Percentiles rank a stretch among this genome's conserved stretches.
phyloP scores from a whole-genome alignment of 1,284 basidiomycete genomes.

The Apiotrichum mycotoxinovorans region DNA sequence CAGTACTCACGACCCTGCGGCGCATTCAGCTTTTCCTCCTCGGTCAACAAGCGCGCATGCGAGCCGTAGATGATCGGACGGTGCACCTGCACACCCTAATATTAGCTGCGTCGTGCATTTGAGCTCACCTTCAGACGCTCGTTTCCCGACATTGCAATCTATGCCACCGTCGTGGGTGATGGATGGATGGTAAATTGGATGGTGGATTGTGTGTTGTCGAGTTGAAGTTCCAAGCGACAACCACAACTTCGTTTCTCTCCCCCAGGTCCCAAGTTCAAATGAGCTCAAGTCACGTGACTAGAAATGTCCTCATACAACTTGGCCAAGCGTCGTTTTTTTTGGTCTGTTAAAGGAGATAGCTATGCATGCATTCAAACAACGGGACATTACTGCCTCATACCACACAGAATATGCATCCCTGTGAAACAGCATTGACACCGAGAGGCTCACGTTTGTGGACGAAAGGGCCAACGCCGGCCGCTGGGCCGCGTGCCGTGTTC shows the following conservation, averaged over 20 bases:
- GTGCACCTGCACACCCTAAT: conserved; percentile 79
- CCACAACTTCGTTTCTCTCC: too few relatives aligned
- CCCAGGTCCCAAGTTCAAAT: background rate
- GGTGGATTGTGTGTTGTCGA: background rate
- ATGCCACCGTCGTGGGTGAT: background rate
- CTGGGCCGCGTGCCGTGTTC: background rate
- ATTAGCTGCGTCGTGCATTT: background rate
- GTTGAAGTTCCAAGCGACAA: conserved; percentile 4
- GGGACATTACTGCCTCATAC: too few relatives aligned
- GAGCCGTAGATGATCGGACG: conserved; percentile 95
- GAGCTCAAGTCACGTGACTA: background rate
- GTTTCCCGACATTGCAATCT: conserved; percentile 24
- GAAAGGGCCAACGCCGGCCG: background rate
- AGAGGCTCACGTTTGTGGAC: background rate
- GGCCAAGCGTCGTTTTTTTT: too few relatives aligned
- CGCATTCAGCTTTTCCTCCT: conserved; percentile 58
- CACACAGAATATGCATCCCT: too few relatives aligned
- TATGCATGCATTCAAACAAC: too few relatives aligned
- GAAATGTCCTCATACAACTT: too few relatives aligned
- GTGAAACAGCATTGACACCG: too few relatives aligned
- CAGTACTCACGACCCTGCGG: conserved; percentile 40
- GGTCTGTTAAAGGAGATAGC: too few relatives aligned
- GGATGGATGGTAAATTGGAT: background rate
- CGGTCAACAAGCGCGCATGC: conserved; percentile 76
- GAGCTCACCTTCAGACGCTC: conserved; percentile 32